Evolutionary conservation across 306 rosid genomes (phyloP), one percentile per base, ranked within the genome.

Genomic region (Rosa persica): DNA sequence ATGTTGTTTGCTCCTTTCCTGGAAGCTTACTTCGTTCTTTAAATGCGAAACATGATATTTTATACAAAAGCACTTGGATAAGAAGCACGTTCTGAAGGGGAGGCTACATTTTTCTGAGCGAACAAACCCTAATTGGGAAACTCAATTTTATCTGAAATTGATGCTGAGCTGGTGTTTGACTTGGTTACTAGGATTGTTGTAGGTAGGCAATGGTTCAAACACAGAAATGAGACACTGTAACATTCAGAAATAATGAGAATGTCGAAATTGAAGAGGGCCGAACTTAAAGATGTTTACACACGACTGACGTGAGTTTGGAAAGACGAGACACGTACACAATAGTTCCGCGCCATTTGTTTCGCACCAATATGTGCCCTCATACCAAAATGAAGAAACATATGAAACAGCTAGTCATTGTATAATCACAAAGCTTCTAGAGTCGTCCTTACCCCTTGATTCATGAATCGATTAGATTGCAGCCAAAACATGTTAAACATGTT

Each of bases 81-180:
- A 72, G 76, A 72, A 54, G 57, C 76, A 72, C 62, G 76, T 34
- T 17, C 27, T 47, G 7, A 47, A 38, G 70, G 70, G 6, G 44
- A 8, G 12, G 22, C 27, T 40, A 19, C 47, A 66, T 65, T 66
- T 57, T 36, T 66, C 23, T 52, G 34, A 27, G 60, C 20, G 19
- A 43, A n/a, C 12, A 60, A 66, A 73, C 36, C 5, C 74, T 47
- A 70, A 12, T 89, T 57, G 62, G 87, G 86, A 89, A 87, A 76
- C 48, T 75, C 76, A 81, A 82, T 79, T 85, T 83, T 69, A 82
- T 81, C 78, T 83, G 49, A 77, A 80, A 25, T 61, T 85, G 82
- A 83, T 85, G 68, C 68, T 40, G 78, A 49, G 52, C 36, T 54
- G 44, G 57, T 34, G 72, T 12, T 80, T 12, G 44, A 19, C 39